phyloP scores from a whole-genome alignment of 202 grass and related monocot species.

The Cymbopogon flexuosus region DNA sequence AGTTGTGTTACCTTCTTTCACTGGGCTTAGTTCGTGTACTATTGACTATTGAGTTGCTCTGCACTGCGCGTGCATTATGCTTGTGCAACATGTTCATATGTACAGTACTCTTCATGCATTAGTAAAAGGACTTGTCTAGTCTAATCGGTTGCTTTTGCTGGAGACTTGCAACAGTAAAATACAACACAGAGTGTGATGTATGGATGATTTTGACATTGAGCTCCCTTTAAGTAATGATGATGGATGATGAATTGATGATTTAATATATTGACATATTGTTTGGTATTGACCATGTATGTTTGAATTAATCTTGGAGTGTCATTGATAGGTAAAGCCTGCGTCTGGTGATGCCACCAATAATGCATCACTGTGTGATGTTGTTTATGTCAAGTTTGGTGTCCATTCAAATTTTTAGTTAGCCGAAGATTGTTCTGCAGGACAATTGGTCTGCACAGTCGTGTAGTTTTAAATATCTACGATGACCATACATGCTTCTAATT shows the following conservation, averaged over 20 bases:
- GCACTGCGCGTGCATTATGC: not conserved
- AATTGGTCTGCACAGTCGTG: not conserved
- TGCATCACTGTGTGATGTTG: slow-evolving; percentile 13
- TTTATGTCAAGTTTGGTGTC: not conserved
- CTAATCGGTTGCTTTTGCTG: not conserved
- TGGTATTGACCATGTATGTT: not conserved
- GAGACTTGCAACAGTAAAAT: not conserved
- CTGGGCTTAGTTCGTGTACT: not conserved
- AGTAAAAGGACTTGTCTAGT: not conserved
- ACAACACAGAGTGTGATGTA: not conserved
- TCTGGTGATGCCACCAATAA: not conserved
- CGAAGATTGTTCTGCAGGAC: not conserved
- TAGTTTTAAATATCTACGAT: not conserved
- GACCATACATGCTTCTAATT: slow-evolving; percentile 19
- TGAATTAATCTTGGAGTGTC: not conserved
- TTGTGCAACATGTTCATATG: not conserved
- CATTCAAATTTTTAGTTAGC: not conserved
- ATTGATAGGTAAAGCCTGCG: slow-evolving; percentile 11
- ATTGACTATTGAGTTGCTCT: not conserved
- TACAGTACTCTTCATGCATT: not conserved
- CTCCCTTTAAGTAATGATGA: not conserved
- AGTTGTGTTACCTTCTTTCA: not conserved
- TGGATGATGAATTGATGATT: not conserved
- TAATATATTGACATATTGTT: not conserved
- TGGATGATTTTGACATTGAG: not conserved